Base-by-base conservation (phyloP, 805 yeast genomes). In the Saccharomyces eubayanus region DNA sequence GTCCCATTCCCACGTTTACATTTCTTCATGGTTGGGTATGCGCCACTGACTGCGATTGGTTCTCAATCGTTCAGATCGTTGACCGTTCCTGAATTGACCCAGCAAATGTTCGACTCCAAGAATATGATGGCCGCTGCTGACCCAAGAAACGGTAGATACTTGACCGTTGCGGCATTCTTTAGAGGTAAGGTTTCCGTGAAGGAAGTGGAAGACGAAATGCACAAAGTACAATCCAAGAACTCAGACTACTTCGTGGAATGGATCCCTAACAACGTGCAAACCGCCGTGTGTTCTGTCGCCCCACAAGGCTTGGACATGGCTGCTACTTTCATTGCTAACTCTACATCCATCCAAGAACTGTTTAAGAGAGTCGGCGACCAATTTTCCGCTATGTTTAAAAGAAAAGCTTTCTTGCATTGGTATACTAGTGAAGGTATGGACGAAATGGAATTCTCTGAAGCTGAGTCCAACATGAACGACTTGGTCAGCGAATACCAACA, bases 61-160 rank as follows among this genome's bases (percentile, higher is more conserved):
- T 81, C 96, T 21, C 84, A 85, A 68, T 82, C 89, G 12, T 90
- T 90, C 77, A 83, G 92, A 73, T 82, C 90, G 31, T 78, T 87
- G 65, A 81, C 90, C 46, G 96, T 90, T 49, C 92, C 94, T 43
- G 97, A 90, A 74, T 81, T 90, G 66, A 88, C 96, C 49, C 96
- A 88, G 74, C 97, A 90, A 74, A 82, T 90, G 85, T 89, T 90
- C 68, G 96, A 89, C 70, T 80, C 96, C 53, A 85, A 82, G 71
- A 90, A 89, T 73, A 87, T 90, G 94, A 90, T 90, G 97, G 96
- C 96, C 43, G 96, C 95, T 49, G 81, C 92, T 21, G 91, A 90
- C 72, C 96, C 96, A 62, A 79, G 85, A 74, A 84, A 84, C 69
- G 97, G 97, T 62, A 82, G 95, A 70, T 90, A 90, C 73, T 77